Conservation (phyloP, 768 basidiomycete species). For the Mycena albidolilacea region DNA sequence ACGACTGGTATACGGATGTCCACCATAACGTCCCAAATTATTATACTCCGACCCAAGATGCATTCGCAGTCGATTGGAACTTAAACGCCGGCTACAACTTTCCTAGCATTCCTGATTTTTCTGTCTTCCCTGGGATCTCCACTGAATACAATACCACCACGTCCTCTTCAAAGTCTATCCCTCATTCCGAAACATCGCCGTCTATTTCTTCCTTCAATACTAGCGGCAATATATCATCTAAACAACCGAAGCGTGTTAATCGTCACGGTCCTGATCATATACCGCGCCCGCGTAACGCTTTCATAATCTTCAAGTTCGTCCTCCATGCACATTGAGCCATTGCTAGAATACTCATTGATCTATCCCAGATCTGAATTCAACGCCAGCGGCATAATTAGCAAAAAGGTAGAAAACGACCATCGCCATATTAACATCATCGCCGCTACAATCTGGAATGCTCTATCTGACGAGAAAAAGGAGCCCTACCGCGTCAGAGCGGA, state of each 20-base stretch:
- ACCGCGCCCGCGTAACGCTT: constrained; percentile 87
- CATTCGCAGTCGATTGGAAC: constrained; percentile 17
- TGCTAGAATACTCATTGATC: constrained; percentile 47
- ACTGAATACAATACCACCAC: not conserved
- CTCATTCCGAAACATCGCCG: constrained; percentile 7
- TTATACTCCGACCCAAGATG: not conserved
- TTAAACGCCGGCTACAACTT: not conserved
- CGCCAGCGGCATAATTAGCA: constrained; percentile 62
- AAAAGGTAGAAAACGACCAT: constrained; percentile 69
- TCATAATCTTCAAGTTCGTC: constrained; percentile 76
- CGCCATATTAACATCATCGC: constrained; percentile 71
- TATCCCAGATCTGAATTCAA: constrained; percentile 63
- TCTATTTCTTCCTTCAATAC: not conserved
- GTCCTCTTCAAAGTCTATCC: constrained; percentile 17
- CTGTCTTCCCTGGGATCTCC: not conserved
- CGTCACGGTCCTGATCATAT: constrained; percentile 61
- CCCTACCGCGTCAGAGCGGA: constrained; percentile 67
- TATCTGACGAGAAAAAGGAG: constrained; percentile 65
- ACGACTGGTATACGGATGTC: constrained; percentile 4
- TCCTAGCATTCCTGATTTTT: not conserved
- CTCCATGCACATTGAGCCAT: constrained; percentile 58
- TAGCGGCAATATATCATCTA: not conserved
- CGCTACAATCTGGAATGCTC: constrained; percentile 68
- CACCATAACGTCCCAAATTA: not conserved
- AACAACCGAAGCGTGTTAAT: constrained; percentile 40